Evolutionary conservation across 192 early-diverging fungal genomes (phyloP), one percentile per base, ranked within the genome.

Genomic region (Lobosporangium transversale): DNA sequence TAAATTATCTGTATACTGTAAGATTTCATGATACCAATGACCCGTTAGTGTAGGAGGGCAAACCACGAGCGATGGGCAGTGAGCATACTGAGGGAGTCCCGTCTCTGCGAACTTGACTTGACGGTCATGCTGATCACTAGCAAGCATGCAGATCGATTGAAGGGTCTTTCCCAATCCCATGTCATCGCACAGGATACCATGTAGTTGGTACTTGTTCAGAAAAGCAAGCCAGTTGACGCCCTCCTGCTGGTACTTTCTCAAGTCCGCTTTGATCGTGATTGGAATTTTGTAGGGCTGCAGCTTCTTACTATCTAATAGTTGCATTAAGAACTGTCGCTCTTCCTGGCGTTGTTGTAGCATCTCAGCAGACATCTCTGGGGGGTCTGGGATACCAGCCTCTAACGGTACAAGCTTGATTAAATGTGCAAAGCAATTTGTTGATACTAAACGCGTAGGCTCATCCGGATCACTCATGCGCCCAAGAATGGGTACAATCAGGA

Each of bases 191-290:
- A 99, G 84, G 68, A 98, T 94, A 14, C 98, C 98, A 68, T 99
- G 98, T 24, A 99, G 82, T 62, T 95, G 93, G 69, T 97, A 99
- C 61, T 94, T 90, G 79, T 95, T 96, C 60, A 99, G 84, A 75
- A 99, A 99, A 15, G 95, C 94, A 57, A 99, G 82, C 98, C 98
- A 99, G 84, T 92, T 96, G 33, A 99, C 93, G 49, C 98, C 98
- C 59, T 98, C 98, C 78, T 97, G 95, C 78, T 99, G 98, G 83
- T 99, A 99, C 80, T 89, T 87, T 55, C 98, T 83, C 62, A 99
- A 79, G 59, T 95, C 93, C 0, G 96, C 98, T 33, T 94, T 94
- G 80, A 99, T 93, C n/a, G 82, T 87, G 33, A 94, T 89, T 0
- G 96, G 95, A 24, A 99, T 88, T 20, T 82, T 63, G 80, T 92